phyloP scores from a whole-genome alignment of 1,284 basidiomycete genomes.

The Sphaerobolus stellatus region DNA sequence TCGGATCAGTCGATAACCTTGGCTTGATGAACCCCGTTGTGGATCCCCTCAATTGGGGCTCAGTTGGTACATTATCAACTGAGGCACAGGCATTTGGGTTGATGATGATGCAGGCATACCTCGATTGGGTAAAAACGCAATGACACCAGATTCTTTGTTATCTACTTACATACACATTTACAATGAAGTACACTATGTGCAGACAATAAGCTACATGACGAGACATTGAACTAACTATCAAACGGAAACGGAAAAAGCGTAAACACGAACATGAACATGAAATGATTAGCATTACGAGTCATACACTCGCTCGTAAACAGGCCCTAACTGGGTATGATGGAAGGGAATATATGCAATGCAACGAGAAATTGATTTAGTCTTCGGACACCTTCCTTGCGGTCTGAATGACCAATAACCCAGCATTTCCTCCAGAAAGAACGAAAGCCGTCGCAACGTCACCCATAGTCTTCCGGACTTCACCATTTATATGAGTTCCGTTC shows the following conservation, averaged over 20 bases:
- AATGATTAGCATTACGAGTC: constrained; percentile 4
- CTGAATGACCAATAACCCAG: constrained; percentile 40
- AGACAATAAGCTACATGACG: too few species aligned
- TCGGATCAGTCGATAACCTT: constrained; percentile 24
- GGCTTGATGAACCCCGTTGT: constrained; percentile 16
- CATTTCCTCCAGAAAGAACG: constrained; percentile 34
- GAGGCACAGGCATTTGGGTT: constrained; percentile 15
- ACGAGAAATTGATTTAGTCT: too few species aligned
- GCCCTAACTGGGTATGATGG: constrained; percentile 13
- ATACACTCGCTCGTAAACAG: constrained; percentile 14
- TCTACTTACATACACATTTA: not conserved
- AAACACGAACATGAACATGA: too few species aligned
- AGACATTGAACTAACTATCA: too few species aligned
- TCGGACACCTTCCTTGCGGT: constrained; percentile 20
- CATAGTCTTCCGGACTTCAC: constrained; percentile 45
- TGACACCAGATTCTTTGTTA: not conserved
- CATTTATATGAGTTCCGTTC: constrained; percentile 27
- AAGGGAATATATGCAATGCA: constrained; percentile 13
- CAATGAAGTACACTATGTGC: too few species aligned
- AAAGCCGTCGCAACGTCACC: constrained; percentile 41
- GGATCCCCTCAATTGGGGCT: constrained; percentile 11
- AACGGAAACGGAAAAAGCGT: too few species aligned
- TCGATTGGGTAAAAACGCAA: constrained; percentile 3
- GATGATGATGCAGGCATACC: constrained; percentile 7
- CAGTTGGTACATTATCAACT: constrained; percentile 9